phyloP scores from a whole-genome alignment of 148 eudicot genomes.

The Linanthus parryae region DNA sequence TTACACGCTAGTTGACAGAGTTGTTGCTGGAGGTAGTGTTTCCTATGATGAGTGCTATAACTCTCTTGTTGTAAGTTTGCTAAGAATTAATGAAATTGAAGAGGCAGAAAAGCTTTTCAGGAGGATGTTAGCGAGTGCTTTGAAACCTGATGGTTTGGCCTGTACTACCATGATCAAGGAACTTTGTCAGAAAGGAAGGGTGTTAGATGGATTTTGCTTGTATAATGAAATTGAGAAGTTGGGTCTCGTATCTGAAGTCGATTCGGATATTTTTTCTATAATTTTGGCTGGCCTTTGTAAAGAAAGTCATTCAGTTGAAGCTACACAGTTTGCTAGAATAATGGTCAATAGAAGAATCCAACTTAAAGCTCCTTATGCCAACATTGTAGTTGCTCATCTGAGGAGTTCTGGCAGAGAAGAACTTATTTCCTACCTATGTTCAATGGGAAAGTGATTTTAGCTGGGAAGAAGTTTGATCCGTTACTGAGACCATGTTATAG shows the following conservation, averaged over 20 bases:
- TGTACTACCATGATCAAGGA: slow-evolving; percentile 42
- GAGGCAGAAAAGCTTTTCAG: slow-evolving; percentile 60
- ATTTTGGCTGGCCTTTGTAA: slow-evolving; percentile 59
- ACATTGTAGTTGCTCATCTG: slow-evolving; percentile 19
- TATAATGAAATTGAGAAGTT: slow-evolving; percentile 38
- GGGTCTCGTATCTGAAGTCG: slow-evolving; percentile 36
- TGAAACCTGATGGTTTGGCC: slow-evolving; percentile 60
- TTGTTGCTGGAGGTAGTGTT: slow-evolving; percentile 39
- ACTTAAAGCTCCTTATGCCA: slow-evolving; percentile 25
- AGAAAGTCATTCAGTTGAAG: slow-evolving; percentile 37
- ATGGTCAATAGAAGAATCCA: slow-evolving; percentile 43
- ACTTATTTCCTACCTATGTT: slow-evolving; percentile 23
- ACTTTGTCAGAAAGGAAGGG: slow-evolving; percentile 41
- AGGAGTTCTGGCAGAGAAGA: slow-evolving; percentile 26
- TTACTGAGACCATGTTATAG: too few species aligned
- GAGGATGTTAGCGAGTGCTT: slow-evolving; percentile 46
- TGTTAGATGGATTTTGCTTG: slow-evolving; percentile 54
- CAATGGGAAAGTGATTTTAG: slow-evolving; percentile 6
- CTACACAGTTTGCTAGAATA: slow-evolving; percentile 27
- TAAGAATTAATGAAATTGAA: slow-evolving; percentile 32
- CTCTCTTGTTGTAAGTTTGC: slow-evolving; percentile 45
- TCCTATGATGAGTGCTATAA: slow-evolving; percentile 49
- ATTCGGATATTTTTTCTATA: slow-evolving; percentile 50
- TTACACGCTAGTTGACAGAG: slow-evolving; percentile 36
- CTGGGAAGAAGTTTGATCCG: too few species aligned